phyloP scores from a whole-genome alignment of 805 yeast species.

The Kodamaea kakaduensis region DNA sequence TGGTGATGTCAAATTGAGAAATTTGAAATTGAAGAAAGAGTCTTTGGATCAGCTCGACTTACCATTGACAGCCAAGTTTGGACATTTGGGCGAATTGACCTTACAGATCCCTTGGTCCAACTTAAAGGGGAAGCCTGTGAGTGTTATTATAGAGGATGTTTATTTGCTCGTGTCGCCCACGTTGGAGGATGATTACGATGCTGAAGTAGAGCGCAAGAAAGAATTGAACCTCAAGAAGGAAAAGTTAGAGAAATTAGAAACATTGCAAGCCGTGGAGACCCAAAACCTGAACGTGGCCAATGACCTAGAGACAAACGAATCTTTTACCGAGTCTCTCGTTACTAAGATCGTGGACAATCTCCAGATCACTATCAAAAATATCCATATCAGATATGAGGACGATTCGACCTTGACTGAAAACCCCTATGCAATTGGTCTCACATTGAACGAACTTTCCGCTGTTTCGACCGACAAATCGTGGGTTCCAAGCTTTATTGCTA shows the following conservation, averaged over 20 bases:
- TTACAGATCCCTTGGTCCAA: slow-evolving; percentile 97
- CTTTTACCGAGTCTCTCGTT: slow-evolving; percentile 80
- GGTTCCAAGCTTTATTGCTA: slow-evolving; percentile 80
- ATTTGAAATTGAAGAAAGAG: slow-evolving; percentile 78
- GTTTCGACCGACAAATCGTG: slow-evolving; percentile 83
- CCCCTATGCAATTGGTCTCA: slow-evolving; percentile 81
- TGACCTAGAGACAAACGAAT: slow-evolving; percentile 56
- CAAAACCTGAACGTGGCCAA: slow-evolving; percentile 26
- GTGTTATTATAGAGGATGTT: slow-evolving; percentile 80
- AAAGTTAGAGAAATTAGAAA: slow-evolving; percentile 63
- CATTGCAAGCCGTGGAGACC: slow-evolving; percentile 48
- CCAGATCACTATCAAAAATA: slow-evolving; percentile 85
- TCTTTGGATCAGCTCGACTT: slow-evolving; percentile 81
- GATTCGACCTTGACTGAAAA: slow-evolving; percentile 59
- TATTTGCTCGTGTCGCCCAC: slow-evolving; percentile 79
- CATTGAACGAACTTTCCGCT: slow-evolving; percentile 83
- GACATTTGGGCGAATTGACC: slow-evolving; percentile 84
- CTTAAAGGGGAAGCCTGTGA: slow-evolving; percentile 87
- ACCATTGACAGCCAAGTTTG: slow-evolving; percentile 84
- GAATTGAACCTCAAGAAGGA: slow-evolving; percentile 60
- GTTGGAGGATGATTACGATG: slow-evolving; percentile 48
- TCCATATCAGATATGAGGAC: slow-evolving; percentile 92
- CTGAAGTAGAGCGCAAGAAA: slow-evolving; percentile 56
- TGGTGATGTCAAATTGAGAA: slow-evolving; percentile 86
- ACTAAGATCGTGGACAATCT: slow-evolving; percentile 91